Evolutionary conservation across 768 basidiomycete genomes (phyloP).

Genomic region (Leccinum incarnatum): DNA sequence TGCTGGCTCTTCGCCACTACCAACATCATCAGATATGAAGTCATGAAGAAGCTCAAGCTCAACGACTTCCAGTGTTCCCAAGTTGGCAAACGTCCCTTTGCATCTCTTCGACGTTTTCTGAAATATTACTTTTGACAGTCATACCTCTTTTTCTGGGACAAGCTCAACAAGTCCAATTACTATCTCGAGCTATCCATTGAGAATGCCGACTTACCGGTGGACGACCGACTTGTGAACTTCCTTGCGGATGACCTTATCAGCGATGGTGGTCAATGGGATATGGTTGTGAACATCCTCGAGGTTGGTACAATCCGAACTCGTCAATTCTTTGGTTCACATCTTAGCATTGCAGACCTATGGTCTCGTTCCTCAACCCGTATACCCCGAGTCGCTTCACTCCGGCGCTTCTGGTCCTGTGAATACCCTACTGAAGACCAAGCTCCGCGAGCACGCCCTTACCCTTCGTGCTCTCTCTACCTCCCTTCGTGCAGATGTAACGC

Average conservation of each 20-base stretch:
- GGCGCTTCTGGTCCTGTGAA: slow-evolving; percentile 72
- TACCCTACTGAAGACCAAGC: slow-evolving; percentile 79
- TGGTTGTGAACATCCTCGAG: slow-evolving; percentile 70
- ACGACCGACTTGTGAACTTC: slow-evolving; percentile 78
- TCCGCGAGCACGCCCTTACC: slow-evolving; percentile 85
- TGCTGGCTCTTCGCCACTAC: slow-evolving; percentile 98
- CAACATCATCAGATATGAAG: slow-evolving; percentile 76
- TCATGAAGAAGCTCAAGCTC: slow-evolving; percentile 83
- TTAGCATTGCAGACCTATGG: slow-evolving; percentile 61
- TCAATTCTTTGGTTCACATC: slow-evolving; percentile 28
- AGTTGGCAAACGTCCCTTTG: slow-evolving; percentile 35
- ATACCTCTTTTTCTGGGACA: slow-evolving; percentile 96
- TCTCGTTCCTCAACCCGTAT: slow-evolving; percentile 77
- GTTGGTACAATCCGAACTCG: slow-evolving; percentile 29
- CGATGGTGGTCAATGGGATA: slow-evolving; percentile 96
- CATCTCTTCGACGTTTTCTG: slow-evolving; percentile 1
- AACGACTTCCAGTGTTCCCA: slow-evolving; percentile 92
- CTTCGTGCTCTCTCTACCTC: slow-evolving; percentile 63
- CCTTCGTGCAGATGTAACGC: slow-evolving; percentile 43
- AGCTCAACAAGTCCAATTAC: slow-evolving; percentile 87
- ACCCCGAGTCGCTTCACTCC: slow-evolving; percentile 84
- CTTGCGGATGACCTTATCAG: slow-evolving; percentile 75
- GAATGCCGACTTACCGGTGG: slow-evolving; percentile 72
- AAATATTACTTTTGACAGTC: slow-evolving; percentile 41
- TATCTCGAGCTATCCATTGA: slow-evolving; percentile 88